Evolutionary conservation across 1,284 basidiomycete species (phyloP), one percentile per base, ranked within the genome.

Genomic region (Austroboletus novae-zelandiae): DNA sequence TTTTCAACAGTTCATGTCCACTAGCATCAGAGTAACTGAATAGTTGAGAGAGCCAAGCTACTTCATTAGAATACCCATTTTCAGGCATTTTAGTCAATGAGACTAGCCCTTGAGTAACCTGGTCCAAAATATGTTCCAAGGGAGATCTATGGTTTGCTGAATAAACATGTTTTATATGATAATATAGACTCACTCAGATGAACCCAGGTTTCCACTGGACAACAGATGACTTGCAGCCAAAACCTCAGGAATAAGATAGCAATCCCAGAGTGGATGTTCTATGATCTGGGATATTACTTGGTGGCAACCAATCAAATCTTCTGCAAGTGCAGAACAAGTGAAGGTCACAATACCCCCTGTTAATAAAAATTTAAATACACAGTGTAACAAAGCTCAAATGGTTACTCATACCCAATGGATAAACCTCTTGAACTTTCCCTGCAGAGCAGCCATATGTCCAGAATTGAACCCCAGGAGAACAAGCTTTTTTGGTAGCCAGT

Each of bases 321-420:
- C 74, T 9, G 73, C 54, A 45, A 89, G 71, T n/a, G 78, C 81
- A 45, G 68, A 67, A 2, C 84, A 73, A 11, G 81, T 83, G 52
- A 89, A 84, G 1, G 84, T 86, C 1, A 81, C 72, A 54, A 89
- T 63, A 5, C 86, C 86, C 44, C 86, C 87, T 89, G 43, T 50
- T 32, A n/a, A 37, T 17, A 6, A 4, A 15, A 17, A 35, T 7
- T 47, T 41, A 54, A 42, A 57, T 51, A 52, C 30, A 14, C 11
- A 30, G 59, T n/a, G 47, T 20, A 57, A 25, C 43, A 43, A 34
- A 53, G 41, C 15, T 45, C n/a, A 46, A 32, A 48, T 14, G 46
- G 23, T 27, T 10, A 14, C 11, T 60, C 68, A 48, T 58, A 87
- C 86, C 86, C 54, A 79, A 61, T 27, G 84, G 81, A 61, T 78